Evolutionary conservation across 139 green algal genomes (phyloP), one percentile per base, ranked within the genome.

Genomic region (Zygnema circumcarinatum): DNA sequence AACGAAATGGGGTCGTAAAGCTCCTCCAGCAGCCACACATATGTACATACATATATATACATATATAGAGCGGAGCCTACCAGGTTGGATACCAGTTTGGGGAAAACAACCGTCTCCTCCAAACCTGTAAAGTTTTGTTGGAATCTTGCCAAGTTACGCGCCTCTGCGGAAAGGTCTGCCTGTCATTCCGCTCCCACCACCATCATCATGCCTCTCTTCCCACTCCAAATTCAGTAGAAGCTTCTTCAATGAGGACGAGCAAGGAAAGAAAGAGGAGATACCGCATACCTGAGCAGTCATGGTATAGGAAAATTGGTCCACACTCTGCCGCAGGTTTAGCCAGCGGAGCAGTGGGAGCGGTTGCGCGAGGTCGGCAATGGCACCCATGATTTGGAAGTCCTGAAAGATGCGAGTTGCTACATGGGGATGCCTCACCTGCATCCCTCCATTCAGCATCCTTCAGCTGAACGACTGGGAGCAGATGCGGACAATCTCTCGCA

Each of bases 41-140:
- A n/a, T n/a, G n/a, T n/a, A n/a, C n/a, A n/a, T n/a, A n/a, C n/a
- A n/a, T n/a, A n/a, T n/a, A n/a, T n/a, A n/a, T n/a, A n/a, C n/a
- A n/a, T n/a, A n/a, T n/a, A n/a, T n/a, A n/a, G n/a, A n/a, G n/a
- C n/a, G n/a, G n/a, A 82, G 56, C 79, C 1, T 69, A 76, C 29
- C 54, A 90, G 22, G 81, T 79, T 25, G 33, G 53, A 21, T 29
- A 88, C 25, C 39, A 68, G 39, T 38, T 31, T 25, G 0, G 36
- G 35, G 2, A 85, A 38, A 41, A 83, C 62, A 31, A 83, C 81
- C 1, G 32, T 92, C 87, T 21, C 81, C 69, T 2, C 82, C 79
- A 85, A 98, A 98, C 91, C 68, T 52, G 74, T 54, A 83, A 98
- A 98, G 41, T 94, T 90, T 31, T 87, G 42, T 38, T 97, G 86